Evolutionary conservation across 2,329 filamentous ascomycete species (phyloP).

Genomic region (Shiraia bambusicola): DNA sequence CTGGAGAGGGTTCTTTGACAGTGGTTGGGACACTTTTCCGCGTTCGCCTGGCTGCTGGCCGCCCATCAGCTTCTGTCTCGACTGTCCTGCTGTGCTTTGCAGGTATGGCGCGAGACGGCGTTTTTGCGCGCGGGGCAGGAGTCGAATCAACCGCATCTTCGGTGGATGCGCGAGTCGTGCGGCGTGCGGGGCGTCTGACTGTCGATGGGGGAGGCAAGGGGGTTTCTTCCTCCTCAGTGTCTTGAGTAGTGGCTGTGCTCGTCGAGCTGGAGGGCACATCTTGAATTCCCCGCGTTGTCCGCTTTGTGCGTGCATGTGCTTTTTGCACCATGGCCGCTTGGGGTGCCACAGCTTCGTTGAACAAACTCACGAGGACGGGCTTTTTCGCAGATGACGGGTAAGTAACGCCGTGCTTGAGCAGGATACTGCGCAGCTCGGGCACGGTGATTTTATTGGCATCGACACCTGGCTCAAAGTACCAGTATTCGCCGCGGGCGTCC

Average conservation of each 20-base stretch:
- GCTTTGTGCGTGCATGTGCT: conserved; percentile 74
- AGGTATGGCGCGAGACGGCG: conserved; percentile 43
- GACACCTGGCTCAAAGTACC: conserved; percentile 82
- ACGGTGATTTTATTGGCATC: conserved; percentile 82
- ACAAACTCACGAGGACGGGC: conserved; percentile 78
- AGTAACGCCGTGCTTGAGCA: conserved; percentile 81
- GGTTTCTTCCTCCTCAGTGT: conserved; percentile 52
- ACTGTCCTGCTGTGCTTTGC: conserved; percentile 47
- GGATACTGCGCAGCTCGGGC: conserved; percentile 83
- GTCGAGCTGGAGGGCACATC: conserved; percentile 67
- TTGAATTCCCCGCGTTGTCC: conserved; percentile 82
- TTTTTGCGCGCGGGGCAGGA: conserved; percentile 29
- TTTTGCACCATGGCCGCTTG: conserved; percentile 75
- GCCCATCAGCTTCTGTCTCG: conserved; percentile 40
- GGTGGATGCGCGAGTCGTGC: conserved; percentile 48
- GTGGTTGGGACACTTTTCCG: conserved; percentile 43
- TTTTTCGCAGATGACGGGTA: conserved; percentile 94
- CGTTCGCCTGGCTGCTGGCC: conserved; percentile 39
- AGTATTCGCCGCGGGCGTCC: conserved; percentile 40
- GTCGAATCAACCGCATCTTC: conserved; percentile 22
- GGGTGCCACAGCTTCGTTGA: conserved; percentile 75
- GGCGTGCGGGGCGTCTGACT: conserved; percentile 31
- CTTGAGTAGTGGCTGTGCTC: conserved; percentile 56
- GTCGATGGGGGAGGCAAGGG: conserved; percentile 48
- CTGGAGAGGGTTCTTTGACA: conserved; percentile 48